A percentile compares a stretch with the other conserved stretches of the same genome.
phyloP scores from a whole-genome alignment of 495 filamentous ascomycete species.

The Penicillium pancosmium region DNA sequence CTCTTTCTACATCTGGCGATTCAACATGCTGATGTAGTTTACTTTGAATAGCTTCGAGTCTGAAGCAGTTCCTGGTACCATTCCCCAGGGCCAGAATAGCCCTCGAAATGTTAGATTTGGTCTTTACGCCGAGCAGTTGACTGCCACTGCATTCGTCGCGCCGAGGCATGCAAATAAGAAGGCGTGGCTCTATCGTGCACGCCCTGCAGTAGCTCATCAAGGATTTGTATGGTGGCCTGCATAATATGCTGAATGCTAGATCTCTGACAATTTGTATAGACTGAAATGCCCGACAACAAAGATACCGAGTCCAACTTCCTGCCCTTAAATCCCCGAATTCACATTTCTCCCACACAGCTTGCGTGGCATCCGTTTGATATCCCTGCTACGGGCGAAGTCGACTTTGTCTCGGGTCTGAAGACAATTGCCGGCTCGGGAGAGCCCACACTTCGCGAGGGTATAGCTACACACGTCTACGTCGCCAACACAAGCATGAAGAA shows the following conservation, averaged over 20 bases:
- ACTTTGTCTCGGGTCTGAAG: conserved; percentile 51
- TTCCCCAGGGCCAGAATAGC: conserved; percentile 51
- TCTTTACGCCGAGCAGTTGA: conserved; percentile 52
- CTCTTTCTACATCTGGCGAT: conserved; percentile 17
- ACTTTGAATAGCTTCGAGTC: conserved; percentile 37
- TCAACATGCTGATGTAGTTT: conserved; percentile 32
- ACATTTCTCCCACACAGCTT: conserved; percentile 60
- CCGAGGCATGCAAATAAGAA: conserved; percentile 52
- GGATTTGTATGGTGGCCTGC: conserved; percentile 44
- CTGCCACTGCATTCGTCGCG: conserved; percentile 50
- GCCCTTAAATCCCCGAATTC: conserved; percentile 54
- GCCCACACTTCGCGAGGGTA: conserved; percentile 50
- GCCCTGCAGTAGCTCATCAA: conserved; percentile 53
- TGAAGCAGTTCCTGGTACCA: conserved; percentile 52
- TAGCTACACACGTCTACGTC: conserved; percentile 50
- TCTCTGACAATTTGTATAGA: conserved; percentile 31
- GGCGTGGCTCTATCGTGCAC: conserved; percentile 51
- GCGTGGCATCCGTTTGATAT: conserved; percentile 54
- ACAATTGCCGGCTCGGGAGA: conserved; percentile 54
- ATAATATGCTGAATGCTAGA: neutral
- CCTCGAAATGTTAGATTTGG: conserved; percentile 51
- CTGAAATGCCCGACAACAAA: conserved; percentile 49
- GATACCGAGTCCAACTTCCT: conserved; percentile 51
- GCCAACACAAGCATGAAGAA: conserved; percentile 50
- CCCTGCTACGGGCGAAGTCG: conserved; percentile 37